Conservation (phyloP, 2,329 filamentous ascomycete genomes). For the Aotearoamyces nothofagi region DNA sequence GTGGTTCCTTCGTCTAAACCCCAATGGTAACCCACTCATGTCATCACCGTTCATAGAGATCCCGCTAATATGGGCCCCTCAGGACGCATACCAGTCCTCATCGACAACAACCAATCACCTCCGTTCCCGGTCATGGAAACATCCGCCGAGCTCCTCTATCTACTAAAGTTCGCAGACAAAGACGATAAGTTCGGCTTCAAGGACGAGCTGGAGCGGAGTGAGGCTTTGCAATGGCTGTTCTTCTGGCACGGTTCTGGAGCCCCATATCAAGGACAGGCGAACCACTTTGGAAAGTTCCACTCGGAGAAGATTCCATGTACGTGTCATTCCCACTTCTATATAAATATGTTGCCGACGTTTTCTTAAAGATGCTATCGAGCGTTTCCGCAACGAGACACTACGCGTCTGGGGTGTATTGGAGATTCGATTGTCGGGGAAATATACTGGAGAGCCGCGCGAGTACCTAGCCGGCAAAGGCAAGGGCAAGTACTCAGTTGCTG, state of each 20-base stretch:
- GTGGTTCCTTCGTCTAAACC: constrained; percentile 32
- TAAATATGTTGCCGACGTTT: neutral
- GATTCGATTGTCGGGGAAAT: constrained; percentile 34
- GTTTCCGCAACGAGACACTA: constrained; percentile 34
- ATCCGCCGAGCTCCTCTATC: constrained; percentile 34
- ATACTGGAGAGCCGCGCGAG: constrained; percentile 29
- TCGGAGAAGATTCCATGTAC: constrained; percentile 30
- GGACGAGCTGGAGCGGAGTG: constrained; percentile 31
- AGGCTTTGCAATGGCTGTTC: constrained; percentile 36
- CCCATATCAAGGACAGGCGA: constrained; percentile 25
- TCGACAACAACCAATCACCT: constrained; percentile 31
- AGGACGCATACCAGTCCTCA: constrained; percentile 30
- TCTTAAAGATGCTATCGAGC: constrained; percentile 27
- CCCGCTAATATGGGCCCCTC: constrained; percentile 12
- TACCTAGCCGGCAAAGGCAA: constrained; percentile 36
- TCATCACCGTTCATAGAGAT: constrained; percentile 2
- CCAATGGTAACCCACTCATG: constrained; percentile 22
- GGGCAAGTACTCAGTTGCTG: constrained; percentile 37
- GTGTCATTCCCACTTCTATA: constrained; percentile 4
- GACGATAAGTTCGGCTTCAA: constrained; percentile 34
- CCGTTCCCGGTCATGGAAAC: constrained; percentile 37
- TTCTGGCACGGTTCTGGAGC: constrained; percentile 34
- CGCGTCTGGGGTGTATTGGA: constrained; percentile 39
- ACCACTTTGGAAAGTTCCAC: constrained; percentile 24
- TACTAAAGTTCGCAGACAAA: constrained; percentile 32